Conservation (phyloP, 331 rosid species). For the Malus hybrid region DNA sequence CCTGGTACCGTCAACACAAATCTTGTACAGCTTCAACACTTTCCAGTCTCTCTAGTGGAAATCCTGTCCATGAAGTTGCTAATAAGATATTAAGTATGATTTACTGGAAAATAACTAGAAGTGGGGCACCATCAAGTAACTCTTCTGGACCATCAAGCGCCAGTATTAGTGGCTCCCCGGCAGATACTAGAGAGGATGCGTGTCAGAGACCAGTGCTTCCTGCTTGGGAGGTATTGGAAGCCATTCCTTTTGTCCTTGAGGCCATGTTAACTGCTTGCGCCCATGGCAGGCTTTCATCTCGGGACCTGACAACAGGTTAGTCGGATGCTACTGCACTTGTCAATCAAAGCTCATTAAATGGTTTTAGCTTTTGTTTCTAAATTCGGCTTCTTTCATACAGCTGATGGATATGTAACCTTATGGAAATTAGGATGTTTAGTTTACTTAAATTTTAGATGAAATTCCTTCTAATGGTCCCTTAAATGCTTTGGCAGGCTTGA, state of each 20-base stretch:
- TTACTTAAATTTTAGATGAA: slow-evolving; percentile 5
- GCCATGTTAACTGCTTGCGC: slow-evolving; percentile 71
- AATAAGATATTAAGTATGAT: slow-evolving; percentile 63
- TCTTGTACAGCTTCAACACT: slow-evolving; percentile 56
- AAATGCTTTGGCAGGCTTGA: slow-evolving; percentile 54
- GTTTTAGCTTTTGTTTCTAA: background rate
- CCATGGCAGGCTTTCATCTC: slow-evolving; percentile 72
- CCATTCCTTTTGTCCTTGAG: slow-evolving; percentile 69
- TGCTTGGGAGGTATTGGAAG: slow-evolving; percentile 78
- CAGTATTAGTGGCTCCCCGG: slow-evolving; percentile 31
- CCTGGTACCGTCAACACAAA: slow-evolving; percentile 65
- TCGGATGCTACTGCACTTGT: slow-evolving; percentile 4
- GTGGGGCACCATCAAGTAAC: slow-evolving; percentile 34
- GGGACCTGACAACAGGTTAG: slow-evolving; percentile 75
- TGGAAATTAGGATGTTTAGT: background rate
- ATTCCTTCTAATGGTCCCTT: slow-evolving; percentile 18
- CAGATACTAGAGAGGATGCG: slow-evolving; percentile 41
- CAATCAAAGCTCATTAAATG: background rate
- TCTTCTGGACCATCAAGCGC: slow-evolving; percentile 29
- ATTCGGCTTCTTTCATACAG: background rate
- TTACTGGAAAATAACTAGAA: slow-evolving; percentile 50
- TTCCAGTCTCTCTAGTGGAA: slow-evolving; percentile 52
- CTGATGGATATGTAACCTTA: background rate
- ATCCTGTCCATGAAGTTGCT: slow-evolving; percentile 59
- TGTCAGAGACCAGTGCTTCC: slow-evolving; percentile 56